phyloP scores from a whole-genome alignment of 78 protist genomes.

The Speleostelium caveatum region DNA sequence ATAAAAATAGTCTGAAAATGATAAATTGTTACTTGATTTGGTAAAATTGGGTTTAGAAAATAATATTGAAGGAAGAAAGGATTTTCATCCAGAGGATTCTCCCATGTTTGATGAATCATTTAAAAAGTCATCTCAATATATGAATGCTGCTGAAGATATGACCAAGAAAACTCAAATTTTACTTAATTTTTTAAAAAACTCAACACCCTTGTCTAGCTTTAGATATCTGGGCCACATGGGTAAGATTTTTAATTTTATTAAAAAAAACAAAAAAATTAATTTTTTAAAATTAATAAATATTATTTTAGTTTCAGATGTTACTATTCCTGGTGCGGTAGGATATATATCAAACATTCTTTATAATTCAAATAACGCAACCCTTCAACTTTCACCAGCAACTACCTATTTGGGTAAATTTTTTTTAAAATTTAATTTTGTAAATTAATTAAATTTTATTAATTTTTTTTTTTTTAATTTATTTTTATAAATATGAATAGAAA shows the following conservation, averaged over 20 bases:
- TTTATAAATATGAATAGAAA: too few relatives aligned
- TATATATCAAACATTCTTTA: conserved; percentile 16
- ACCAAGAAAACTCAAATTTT: background rate
- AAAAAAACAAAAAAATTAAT: background rate
- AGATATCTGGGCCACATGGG: conserved; percentile 55
- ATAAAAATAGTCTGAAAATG: conserved; percentile 4
- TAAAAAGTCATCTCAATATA: conserved; percentile 14
- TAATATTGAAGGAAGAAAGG: background rate
- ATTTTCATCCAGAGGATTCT: conserved; percentile 21
- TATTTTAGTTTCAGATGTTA: background rate
- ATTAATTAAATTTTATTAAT: too few relatives aligned
- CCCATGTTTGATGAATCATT: conserved; percentile 13
- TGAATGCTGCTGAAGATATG: conserved; percentile 33
- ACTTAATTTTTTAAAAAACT: conserved; percentile 5
- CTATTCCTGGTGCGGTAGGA: conserved; percentile 9
- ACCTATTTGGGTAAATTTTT: conserved; percentile 43
- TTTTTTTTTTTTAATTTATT: too few relatives aligned
- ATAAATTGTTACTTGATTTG: background rate
- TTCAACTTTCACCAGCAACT: conserved; percentile 55
- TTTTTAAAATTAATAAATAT: too few relatives aligned
- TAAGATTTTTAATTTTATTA: background rate
- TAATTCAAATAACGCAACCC: conserved; percentile 45
- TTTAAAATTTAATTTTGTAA: too few relatives aligned
- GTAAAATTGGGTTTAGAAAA: background rate
- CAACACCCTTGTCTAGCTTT: conserved; percentile 33